phyloP scores from a whole-genome alignment of 2,329 filamentous ascomycete genomes.

The Paramyrothecium sp. region DNA sequence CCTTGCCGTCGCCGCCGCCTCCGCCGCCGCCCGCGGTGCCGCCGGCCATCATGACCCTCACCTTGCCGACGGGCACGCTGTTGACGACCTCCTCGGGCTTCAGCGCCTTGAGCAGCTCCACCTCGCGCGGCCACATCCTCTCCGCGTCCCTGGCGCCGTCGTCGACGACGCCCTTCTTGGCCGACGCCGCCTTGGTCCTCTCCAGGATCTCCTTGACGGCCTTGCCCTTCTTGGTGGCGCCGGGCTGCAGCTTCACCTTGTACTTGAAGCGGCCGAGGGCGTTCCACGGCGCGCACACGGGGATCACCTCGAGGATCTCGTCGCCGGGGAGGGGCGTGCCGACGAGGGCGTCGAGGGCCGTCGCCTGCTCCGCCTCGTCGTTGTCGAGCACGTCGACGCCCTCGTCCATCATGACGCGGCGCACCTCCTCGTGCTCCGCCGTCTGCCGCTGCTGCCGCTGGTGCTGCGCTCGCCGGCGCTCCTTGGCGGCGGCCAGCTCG shows the following conservation, averaged over 20 bases:
- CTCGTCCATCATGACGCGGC: conserved; percentile 58
- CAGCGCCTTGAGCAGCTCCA: conserved; percentile 78
- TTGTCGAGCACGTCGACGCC: conserved; percentile 60
- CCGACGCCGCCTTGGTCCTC: conserved; percentile 69
- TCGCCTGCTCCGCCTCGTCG: conserved; percentile 52
- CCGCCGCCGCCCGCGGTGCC: conserved; percentile 43
- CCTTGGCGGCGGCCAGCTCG: conserved; percentile 69
- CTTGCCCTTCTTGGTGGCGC: conserved; percentile 88
- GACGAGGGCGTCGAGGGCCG: conserved; percentile 67
- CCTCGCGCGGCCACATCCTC: conserved; percentile 80
- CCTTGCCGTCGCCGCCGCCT: conserved; percentile 34
- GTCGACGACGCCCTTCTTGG: conserved; percentile 58
- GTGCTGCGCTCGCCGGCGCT: conserved; percentile 78
- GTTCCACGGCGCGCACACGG: conserved; percentile 64
- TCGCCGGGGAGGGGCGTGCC: conserved; percentile 79
- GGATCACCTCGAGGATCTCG: conserved; percentile 69
- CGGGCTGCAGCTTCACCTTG: conserved; percentile 92
- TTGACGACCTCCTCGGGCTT: conserved; percentile 83
- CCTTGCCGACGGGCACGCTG: conserved; percentile 74
- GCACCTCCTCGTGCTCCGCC: conserved; percentile 72
- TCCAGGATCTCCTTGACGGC: conserved; percentile 88
- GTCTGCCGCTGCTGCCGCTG: conserved; percentile 72
- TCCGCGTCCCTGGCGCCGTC: conserved; percentile 63
- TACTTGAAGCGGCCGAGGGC: conserved; percentile 77
- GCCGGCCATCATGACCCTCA: conserved; percentile 74